These are phyloP conservation scores for Ramularia endophylla DNA, from an alignment of 2,329 filamentous ascomycete genomes.

Conservation along the genomic window DNA sequence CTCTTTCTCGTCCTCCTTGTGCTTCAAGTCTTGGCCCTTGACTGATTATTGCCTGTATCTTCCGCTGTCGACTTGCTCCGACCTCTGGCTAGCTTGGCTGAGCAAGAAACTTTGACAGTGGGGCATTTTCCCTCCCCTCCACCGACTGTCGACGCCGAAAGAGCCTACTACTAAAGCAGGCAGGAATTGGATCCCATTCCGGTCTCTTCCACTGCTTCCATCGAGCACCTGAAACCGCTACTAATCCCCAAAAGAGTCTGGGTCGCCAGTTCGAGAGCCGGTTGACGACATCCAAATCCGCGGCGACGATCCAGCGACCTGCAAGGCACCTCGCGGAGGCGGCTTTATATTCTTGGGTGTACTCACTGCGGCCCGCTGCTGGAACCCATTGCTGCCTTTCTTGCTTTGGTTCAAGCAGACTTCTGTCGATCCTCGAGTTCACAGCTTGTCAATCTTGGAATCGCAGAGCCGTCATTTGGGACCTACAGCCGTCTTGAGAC, in stretches of 20 bases:
- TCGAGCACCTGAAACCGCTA: constrained; percentile 18
- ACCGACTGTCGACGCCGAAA: constrained; percentile 3
- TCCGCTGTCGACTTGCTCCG: too few species aligned
- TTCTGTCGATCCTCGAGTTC: background rate
- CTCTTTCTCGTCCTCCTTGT: background rate
- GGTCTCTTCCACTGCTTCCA: constrained; percentile 14
- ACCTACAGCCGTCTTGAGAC: constrained; percentile 7
- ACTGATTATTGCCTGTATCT: too few species aligned
- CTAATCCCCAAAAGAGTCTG: constrained; percentile 9
- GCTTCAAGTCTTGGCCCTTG: background rate
- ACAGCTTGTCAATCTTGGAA: constrained; percentile 17
- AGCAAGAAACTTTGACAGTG: too few species aligned
- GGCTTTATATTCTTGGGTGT: constrained; percentile 16
- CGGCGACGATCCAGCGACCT: constrained; percentile 12
- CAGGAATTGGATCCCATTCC: constrained; percentile 7
- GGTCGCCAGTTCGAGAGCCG: constrained; percentile 10
- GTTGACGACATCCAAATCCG: constrained; percentile 16
- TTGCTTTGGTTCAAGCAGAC: constrained; percentile 6
- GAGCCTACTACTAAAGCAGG: constrained; percentile 4
- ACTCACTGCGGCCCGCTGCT: constrained; percentile 15
- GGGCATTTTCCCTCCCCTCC: constrained; percentile 18
- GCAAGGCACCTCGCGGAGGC: constrained; percentile 12
- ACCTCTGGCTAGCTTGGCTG: too few species aligned
- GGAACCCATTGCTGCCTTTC: constrained; percentile 6
- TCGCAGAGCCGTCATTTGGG: constrained; percentile 13